Base-by-base conservation (phyloP, 805 yeast genomes). In the Cyberlindnera bimundalis region DNA sequence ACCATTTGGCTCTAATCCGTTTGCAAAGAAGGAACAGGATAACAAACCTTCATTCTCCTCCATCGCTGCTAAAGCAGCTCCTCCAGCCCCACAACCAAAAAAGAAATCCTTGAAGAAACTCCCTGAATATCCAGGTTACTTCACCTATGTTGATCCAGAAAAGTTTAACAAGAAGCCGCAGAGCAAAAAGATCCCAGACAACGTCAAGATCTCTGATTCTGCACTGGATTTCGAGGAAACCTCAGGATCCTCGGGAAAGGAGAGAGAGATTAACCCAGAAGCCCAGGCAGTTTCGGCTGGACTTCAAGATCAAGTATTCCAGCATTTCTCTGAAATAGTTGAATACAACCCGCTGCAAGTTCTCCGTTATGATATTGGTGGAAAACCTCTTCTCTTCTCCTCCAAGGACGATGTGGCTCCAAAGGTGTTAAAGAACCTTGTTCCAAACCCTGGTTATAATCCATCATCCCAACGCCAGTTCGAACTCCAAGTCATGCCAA, bases 401-500 rank as follows among this genome's bases (percentile, higher is more conserved):
- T 55, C 62, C 8, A 73, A 68, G 33, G 91, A 80, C 45, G 72
- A 70, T 1, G 67, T 75, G 5, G 73, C 78, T 18, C 61, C 69
- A 15, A 64, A 73, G 33, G 66, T 78, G 12, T 44, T 51, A 6
- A 56, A 55, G 45, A 50, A 58, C 33, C 55, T 62, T 10, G 64
- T 85, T 9, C 88, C 95, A 10, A 53, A 45, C 3, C 84, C 86
- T 4, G 73, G 74, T 2, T 79, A 66, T 50, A 76, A 83, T 45
- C 86, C 87, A 6, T 62, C 79, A 25, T 70, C 81, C 15, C 30
- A 46, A 12, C 71, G 91, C 50, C 74, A 73, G 24, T 84, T 88
- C 56, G 99, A 93, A 62, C 65, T 91, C 43, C 99, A 93, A 59
- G 61, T 93, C 40, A 91, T 91, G 97, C 99, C 99, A 2, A 87